Conservation (phyloP, 257 asterid species). For the Coffea eugenioides region DNA sequence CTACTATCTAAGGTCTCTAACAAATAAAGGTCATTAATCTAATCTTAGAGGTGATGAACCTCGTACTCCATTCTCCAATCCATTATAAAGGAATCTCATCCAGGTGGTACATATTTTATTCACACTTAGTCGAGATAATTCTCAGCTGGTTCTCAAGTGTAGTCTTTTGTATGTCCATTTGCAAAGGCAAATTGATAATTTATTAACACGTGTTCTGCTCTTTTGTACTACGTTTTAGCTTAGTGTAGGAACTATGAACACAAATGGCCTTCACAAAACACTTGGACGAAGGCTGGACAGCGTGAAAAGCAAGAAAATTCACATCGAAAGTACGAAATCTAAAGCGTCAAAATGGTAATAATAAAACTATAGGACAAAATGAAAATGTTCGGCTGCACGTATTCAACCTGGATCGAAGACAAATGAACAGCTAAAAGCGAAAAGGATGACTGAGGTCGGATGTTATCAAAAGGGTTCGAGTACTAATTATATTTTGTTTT, state of each 20-base stretch:
- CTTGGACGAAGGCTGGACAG: background rate
- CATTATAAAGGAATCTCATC: background rate
- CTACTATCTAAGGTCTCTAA: too few relatives aligned
- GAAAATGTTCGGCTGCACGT: background rate
- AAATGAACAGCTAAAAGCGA: too few relatives aligned
- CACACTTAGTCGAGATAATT: background rate
- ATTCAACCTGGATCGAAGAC: background rate
- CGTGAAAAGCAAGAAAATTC: background rate
- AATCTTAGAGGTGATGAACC: background rate
- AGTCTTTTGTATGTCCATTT: background rate
- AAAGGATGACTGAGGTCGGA: background rate
- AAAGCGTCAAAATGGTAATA: background rate
- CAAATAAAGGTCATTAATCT: too few relatives aligned
- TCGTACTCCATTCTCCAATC: background rate
- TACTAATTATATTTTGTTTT: background rate
- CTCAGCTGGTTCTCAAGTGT: background rate
- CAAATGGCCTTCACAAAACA: background rate
- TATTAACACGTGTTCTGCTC: background rate
- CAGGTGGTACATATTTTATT: background rate
- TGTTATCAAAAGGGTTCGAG: background rate
- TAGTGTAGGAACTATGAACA: too few relatives aligned
- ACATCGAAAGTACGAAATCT: background rate
- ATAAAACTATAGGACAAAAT: background rate
- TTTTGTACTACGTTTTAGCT: background rate
- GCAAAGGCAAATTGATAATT: background rate